Evolutionary conservation across 2,329 filamentous ascomycete species (phyloP).

Genomic region (Verticillium isaacii): DNA sequence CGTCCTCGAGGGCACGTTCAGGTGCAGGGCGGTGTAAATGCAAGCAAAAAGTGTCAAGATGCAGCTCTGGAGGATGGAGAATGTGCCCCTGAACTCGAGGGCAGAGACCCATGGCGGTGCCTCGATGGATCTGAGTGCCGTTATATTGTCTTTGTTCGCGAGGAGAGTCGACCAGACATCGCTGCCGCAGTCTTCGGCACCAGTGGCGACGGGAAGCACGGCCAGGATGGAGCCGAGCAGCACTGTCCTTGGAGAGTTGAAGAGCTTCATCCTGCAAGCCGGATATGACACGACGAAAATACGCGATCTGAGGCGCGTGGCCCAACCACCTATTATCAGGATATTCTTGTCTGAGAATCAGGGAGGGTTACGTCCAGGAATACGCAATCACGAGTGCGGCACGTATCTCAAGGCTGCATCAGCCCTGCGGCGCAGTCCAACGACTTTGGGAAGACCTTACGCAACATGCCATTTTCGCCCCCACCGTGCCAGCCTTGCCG

Average conservation of each 20-base stretch:
- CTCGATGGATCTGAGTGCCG: background rate
- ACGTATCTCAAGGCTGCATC: background rate
- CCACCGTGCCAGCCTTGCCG: background rate
- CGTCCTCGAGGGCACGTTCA: slow-evolving; percentile 24
- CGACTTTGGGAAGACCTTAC: background rate
- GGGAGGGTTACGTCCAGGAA: too few species aligned
- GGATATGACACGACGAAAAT: too few species aligned
- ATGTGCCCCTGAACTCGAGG: slow-evolving; percentile 21
- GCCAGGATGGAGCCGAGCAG: background rate
- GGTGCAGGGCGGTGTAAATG: slow-evolving; percentile 29
- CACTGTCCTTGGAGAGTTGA: background rate
- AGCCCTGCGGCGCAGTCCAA: too few species aligned
- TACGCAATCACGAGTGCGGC: too few species aligned
- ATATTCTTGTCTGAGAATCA: too few species aligned
- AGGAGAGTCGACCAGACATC: background rate
- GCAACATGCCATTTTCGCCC: background rate
- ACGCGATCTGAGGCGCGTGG: too few species aligned
- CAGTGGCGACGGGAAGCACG: background rate
- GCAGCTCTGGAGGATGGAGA: slow-evolving; percentile 27
- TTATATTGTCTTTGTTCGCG: background rate
- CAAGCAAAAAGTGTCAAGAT: slow-evolving; percentile 26
- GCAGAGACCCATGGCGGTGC: background rate
- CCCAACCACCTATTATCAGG: too few species aligned
- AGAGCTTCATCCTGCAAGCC: too few species aligned
- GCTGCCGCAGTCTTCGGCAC: background rate